These are phyloP conservation scores for Pseudogymnoascus destructans DNA, from an alignment of 2,329 filamentous ascomycete species.

Conservation along the genomic window DNA sequence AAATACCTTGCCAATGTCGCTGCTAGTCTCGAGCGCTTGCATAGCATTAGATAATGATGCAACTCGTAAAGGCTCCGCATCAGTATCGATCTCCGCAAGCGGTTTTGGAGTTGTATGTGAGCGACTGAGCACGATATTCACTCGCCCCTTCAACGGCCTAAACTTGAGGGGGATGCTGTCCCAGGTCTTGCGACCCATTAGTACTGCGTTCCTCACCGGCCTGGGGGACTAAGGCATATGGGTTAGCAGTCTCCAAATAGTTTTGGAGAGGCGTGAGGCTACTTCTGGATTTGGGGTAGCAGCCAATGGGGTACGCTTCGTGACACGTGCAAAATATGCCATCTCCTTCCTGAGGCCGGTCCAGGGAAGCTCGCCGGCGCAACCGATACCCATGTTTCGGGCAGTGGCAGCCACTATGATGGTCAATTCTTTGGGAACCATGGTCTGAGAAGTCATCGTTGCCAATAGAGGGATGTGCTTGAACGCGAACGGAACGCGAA, in stretches of 20 bases:
- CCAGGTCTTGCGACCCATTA: conserved; percentile 98
- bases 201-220: conserved; percentile 54
- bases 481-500: too few relatives aligned
- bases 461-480: neutral
- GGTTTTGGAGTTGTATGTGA: conserved; percentile 25
- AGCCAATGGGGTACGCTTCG: conserved; percentile 46
- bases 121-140: conserved; percentile 71
- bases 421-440: conserved; percentile 47
- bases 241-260: conserved; percentile 8
- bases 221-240: neutral
- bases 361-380: conserved; percentile 72
- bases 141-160: conserved; percentile 63
- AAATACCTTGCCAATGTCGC: conserved; percentile 39
- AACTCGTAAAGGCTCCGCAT: conserved; percentile 41
- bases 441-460: conserved; percentile 9
- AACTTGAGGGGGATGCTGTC: conserved; percentile 72
- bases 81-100: conserved; percentile 8
- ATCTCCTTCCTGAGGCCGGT: conserved; percentile 80
- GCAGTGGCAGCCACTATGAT: conserved; percentile 89
- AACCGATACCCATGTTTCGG: conserved; percentile 72
- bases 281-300: conserved; percentile 8
- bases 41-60: conserved; percentile 47
- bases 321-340: conserved; percentile 87
- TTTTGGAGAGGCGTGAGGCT: conserved; percentile 8
- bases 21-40: conserved; percentile 19